Evolutionary conservation across 2,329 filamentous ascomycete genomes (phyloP).

Genomic region (Byssothecium circinans): DNA sequence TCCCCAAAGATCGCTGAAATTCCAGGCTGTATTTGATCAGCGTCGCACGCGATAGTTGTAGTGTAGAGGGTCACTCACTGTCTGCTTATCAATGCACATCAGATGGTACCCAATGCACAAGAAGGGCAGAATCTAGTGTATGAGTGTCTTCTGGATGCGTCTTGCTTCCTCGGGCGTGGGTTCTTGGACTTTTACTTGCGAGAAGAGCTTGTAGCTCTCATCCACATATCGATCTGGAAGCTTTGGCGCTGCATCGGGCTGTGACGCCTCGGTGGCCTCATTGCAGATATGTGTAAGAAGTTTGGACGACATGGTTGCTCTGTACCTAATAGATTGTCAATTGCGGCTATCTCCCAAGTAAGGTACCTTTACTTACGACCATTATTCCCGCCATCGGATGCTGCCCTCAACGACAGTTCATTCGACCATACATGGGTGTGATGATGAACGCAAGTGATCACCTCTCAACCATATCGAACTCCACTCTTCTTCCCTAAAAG

Average conservation of each 20-base stretch:
- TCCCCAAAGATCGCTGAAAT: conserved; percentile 34
- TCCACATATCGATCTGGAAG: conserved; percentile 45
- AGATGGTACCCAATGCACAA: conserved; percentile 46
- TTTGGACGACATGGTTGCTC: too few relatives aligned
- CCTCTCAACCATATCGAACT: background rate
- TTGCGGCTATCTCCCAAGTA: too few relatives aligned
- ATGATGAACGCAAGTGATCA: background rate
- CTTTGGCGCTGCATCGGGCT: conserved; percentile 23
- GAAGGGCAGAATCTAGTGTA: conserved; percentile 44
- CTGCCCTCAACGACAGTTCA: background rate
- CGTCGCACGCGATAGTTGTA: background rate
- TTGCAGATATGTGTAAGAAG: background rate
- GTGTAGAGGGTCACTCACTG: conserved; percentile 21
- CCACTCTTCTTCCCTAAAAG: background rate
- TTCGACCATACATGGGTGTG: background rate
- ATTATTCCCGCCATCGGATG: too few relatives aligned
- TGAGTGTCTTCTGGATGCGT: conserved; percentile 40
- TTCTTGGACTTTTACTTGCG: conserved; percentile 42
- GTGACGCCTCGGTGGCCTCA: background rate
- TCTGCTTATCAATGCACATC: conserved; percentile 47
- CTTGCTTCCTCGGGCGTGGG: conserved; percentile 39
- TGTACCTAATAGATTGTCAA: too few relatives aligned
- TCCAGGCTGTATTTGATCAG: conserved; percentile 9
- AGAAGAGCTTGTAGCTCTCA: conserved; percentile 49
- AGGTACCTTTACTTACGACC: too few relatives aligned